Base-by-base conservation (phyloP, 257 asterid genomes). In the Thymus quinquecostatus region DNA sequence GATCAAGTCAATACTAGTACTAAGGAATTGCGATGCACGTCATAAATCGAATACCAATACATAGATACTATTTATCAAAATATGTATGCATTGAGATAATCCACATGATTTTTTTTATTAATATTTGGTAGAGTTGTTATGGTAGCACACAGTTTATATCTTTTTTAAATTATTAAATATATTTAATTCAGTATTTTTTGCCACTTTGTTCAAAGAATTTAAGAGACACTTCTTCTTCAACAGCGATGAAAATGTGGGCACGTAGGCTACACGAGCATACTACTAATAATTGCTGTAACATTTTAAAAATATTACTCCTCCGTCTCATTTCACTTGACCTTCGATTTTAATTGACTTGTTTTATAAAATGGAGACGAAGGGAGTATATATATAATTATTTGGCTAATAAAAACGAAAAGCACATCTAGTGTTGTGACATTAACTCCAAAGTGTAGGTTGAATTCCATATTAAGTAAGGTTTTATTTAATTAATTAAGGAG, bases 191-290 rank as follows among this genome's bases (percentile, higher is more conserved):
- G 53, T 68, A 38, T 50, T 38, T 50, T 38, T 68, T 41, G 44
- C 55, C 56, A 56, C 10, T 44, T 4, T 8, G 57, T 5, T 12
- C 33, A 29, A 43, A 38, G 13, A 68, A 53, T 38, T 68, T 53
- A 53, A 68, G 53, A 69, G 38, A 11, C 12, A 32, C 43, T 29
- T 64, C 73, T 55, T n/a, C 41, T 68, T 55, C 73, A 68, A 71
- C 60, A 9, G 38, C 69, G 53, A 9, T 68, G 8, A 40, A 53
- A 51, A 68, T 54, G 11, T 53, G 40, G 29, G 53, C 4, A 21
- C 13, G 45, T 34, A 56, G 14, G 12, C 55, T 30, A 27, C 73
- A 55, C 5, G 45, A 69, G 21, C 54, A 54, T 41, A 10, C 30
- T 41, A 10, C 30, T 55, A 56, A 69, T 68, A 68, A 43, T 67